Evolutionary conservation across 164 flowering plant genomes (phyloP), one percentile per base, ranked within the genome.

Genomic region (Litsea cubeba): DNA sequence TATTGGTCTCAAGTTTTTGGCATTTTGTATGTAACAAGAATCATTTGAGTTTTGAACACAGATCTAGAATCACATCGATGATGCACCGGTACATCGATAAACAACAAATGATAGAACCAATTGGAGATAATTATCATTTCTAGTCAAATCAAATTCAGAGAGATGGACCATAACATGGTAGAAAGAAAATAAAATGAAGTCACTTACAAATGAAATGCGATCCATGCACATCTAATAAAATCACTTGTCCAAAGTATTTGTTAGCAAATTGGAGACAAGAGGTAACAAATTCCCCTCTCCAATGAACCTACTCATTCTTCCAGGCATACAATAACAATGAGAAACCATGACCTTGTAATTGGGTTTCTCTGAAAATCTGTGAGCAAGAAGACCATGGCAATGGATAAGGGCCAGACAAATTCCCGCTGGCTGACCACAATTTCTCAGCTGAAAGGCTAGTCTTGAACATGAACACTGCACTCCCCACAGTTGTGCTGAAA

Each of bases 281-380:
- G 46, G 54, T 14, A 35, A 12, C 18, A 72, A 72, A 22, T 32
- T 17, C 22, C 32, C 58, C 73, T 70, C 65, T 26, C 57, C 73
- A 32, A 69, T 20, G 17, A 64, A 51, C 73, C 80, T 83, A 85
- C 77, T 85, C 87, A 67, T 77, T 80, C 79, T 83, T 85, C 87
- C 87, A 85, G 65, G 85, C 87, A 83, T 82, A 85, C 76, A 85
- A 77, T 58, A 83, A 77, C 72, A 85, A 62, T 14, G 84, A 83
- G 77, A 85, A 85, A 35, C 82, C 84, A 67, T 54, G 82, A 75
- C 77, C 79, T 62, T 79, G 77, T 24, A 65, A 58, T 49, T 77
- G 79, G 23, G 73, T 50, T 32, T 80, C 84, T 69, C 71, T 79
- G 66, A 79, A 72, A 12, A 50, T 77, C 62, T 84, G 82, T 5